phyloP scores from a whole-genome alignment of 2,329 filamentous ascomycete species.

The Colletotrichum horii region DNA sequence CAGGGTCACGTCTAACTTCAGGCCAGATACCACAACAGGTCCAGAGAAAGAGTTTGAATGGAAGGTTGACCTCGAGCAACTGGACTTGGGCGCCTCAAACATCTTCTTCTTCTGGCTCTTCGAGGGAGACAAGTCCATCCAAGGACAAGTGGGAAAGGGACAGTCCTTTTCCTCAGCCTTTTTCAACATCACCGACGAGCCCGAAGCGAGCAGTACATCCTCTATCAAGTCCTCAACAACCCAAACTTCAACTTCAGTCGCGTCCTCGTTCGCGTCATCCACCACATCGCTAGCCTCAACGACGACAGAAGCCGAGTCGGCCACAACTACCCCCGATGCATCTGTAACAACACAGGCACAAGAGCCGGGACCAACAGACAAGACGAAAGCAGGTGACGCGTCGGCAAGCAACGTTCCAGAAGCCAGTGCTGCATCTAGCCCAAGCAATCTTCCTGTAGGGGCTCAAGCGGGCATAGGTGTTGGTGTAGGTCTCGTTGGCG shows the following conservation, averaged over 20 bases:
- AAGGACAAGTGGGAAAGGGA: background rate
- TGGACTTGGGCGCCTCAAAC: slow-evolving; percentile 19
- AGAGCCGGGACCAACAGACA: background rate
- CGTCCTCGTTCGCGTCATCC: accelerated
- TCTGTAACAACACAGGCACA: accelerated
- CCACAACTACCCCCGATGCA: accelerated
- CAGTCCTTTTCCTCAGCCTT: background rate
- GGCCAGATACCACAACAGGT: slow-evolving; percentile 5
- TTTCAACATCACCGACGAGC: slow-evolving; percentile 27
- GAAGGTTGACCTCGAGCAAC: slow-evolving; percentile 19
- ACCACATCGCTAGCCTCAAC: accelerated
- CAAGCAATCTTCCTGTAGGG: background rate
- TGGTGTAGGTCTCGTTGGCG: background rate
- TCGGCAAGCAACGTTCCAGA: background rate
- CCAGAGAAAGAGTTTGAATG: slow-evolving; percentile 19
- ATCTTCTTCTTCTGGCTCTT: slow-evolving; percentile 27
- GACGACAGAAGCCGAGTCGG: background rate
- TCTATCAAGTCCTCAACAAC: background rate
- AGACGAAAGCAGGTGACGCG: background rate
- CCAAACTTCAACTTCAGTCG: background rate
- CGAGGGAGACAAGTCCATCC: slow-evolving; percentile 13
- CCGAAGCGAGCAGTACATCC: background rate
- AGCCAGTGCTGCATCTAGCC: background rate
- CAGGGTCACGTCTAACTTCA: background rate
- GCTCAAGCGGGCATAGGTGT: slow-evolving; percentile 2